Evolutionary conservation across 1,284 basidiomycete genomes (phyloP), one percentile per base, ranked within the genome.

Genomic region (Puccinia triticina): DNA sequence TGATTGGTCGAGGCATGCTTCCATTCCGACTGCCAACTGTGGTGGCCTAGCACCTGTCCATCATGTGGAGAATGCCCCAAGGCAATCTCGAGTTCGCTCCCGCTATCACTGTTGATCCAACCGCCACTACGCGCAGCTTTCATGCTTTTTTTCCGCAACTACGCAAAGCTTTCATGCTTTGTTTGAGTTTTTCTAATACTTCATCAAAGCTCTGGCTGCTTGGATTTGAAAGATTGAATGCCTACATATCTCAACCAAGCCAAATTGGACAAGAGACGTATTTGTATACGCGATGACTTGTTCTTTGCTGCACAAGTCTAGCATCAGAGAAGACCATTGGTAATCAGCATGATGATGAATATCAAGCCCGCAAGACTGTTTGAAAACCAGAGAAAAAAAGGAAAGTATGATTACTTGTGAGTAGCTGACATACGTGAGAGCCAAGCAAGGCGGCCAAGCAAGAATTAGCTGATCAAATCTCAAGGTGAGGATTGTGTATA

Each of bases 61-160:
- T 10, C 53, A 40, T 29, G 50, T 26, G 55, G 53, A 14, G 73
- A 29, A 21, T 61, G 75, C 57, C 66, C 75, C 40, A 75, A 55
- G 34, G 76, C 59, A 16, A 79, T 46, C 53, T 79, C 77, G 32
- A 79, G 50, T 72, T 79, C 77, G 40, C 77, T 79, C 18, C 77
- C 77, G 34, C 66, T 71, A 32, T 71, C 66, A 40, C 59, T 77
- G 55, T 79, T 66, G 26, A 79, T 53, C 77, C 77, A 79, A 40
- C 77, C 77, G 29, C 77, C 77, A 55, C 66, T 59, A n/a, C 77
- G 64, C 67, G 77, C 77, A n/a, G 77, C 77, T 79, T 79, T 71
- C 66, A n/a, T n/a, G n/a, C n/a, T n/a, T n/a, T n/a, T n/a, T n/a
- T n/a, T n/a, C n/a, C n/a, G n/a, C n/a, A n/a, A n/a, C n/a, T n/a